These are phyloP conservation scores for Lodderomyces jiufengensis DNA, from an alignment of 1,139 yeast species.

Conservation along the genomic window DNA sequence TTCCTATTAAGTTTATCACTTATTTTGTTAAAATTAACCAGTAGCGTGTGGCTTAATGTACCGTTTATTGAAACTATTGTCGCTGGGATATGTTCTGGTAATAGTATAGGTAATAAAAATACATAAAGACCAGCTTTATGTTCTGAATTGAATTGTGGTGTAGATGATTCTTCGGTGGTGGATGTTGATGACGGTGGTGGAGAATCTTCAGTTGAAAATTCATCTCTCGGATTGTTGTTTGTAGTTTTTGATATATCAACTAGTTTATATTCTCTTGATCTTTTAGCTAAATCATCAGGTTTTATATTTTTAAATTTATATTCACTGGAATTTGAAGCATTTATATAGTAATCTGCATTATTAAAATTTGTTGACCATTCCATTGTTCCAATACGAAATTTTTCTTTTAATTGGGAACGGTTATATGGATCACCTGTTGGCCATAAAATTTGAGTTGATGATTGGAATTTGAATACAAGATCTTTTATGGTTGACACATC, in stretches of 20 bases:
- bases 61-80: slow-evolving; percentile 58
- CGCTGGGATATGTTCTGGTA: slow-evolving; percentile 73
- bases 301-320: slow-evolving; percentile 25
- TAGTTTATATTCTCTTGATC: slow-evolving; percentile 36
- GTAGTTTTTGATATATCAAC: slow-evolving; percentile 15
- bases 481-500: slow-evolving; percentile 28
- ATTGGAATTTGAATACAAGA: slow-evolving; percentile 31
- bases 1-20: slow-evolving; percentile 38
- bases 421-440: slow-evolving; percentile 53
- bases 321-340: slow-evolving; percentile 33
- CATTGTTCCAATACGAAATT: slow-evolving; percentile 45
- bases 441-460: slow-evolving; percentile 45
- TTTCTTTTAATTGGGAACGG: slow-evolving; percentile 38
- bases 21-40: slow-evolving; percentile 28
- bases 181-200: slow-evolving; percentile 1
- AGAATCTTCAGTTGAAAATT: background rate
- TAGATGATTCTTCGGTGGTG: background rate
- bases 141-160: slow-evolving; percentile 11
- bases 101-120: slow-evolving; percentile 65
- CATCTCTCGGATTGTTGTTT: slow-evolving; percentile 5
- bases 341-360: slow-evolving; percentile 49
- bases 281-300: slow-evolving; percentile 32
- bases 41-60: slow-evolving; percentile 34
- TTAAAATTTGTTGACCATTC: slow-evolving; percentile 44
- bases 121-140: slow-evolving; percentile 76